Percentiles rank a stretch among this genome's conserved stretches.
phyloP scores from a whole-genome alignment of 441 rosid species.

The Daphne laureola region DNA sequence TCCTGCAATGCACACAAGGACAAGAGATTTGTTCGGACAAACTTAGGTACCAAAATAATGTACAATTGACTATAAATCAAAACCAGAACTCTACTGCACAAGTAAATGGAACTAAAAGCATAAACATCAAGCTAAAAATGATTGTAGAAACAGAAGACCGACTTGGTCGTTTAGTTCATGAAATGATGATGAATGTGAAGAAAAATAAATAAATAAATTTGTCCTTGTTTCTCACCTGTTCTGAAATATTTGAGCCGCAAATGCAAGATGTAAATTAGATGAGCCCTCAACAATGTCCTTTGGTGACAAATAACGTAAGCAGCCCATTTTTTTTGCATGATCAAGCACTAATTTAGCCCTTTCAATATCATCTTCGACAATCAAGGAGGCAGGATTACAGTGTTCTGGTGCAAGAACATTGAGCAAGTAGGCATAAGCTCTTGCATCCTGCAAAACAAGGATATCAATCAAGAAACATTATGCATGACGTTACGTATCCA shows the following conservation, averaged over 20 bases:
- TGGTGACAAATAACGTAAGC: conserved; percentile 61
- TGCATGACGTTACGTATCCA: neutral
- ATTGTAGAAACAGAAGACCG: no score
- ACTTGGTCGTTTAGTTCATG: no score
- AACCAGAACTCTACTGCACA: no score
- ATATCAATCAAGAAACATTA: conserved; percentile 6
- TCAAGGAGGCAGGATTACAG: conserved; percentile 51
- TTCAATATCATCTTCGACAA: conserved; percentile 43
- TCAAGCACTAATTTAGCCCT: conserved; percentile 66
- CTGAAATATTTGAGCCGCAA: conserved; percentile 69
- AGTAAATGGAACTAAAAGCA: no score
- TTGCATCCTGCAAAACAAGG: conserved; percentile 45
- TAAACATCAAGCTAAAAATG: no score
- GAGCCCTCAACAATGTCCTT: conserved; percentile 68
- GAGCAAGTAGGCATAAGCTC: conserved; percentile 61
- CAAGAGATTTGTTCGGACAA: no score
- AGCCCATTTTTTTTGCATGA: conserved; percentile 67
- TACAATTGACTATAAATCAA: no score
- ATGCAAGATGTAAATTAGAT: conserved; percentile 59
- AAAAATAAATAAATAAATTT: no score
- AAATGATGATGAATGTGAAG: no score
- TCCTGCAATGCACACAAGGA: conserved; percentile 34
- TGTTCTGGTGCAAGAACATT: conserved; percentile 74
- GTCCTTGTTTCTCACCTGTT: conserved; percentile 33
- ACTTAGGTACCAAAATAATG: no score